Base-by-base conservation (phyloP, 768 basidiomycete species). In the Rhodotorula toruloides region DNA sequence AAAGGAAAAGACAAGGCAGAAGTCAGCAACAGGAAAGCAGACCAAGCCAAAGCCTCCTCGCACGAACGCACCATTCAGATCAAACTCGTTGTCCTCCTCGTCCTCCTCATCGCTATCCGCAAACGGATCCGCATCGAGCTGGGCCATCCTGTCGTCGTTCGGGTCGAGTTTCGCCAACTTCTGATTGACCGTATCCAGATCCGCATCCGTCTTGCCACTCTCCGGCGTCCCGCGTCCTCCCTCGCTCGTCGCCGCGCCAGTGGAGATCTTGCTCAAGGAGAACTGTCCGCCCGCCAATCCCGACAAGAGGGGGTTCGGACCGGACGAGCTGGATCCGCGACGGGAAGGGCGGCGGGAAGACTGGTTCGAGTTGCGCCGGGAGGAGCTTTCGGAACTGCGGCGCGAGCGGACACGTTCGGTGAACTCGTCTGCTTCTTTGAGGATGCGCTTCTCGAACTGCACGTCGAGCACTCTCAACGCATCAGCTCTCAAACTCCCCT, bases 381-480 rank as follows among this genome's bases (percentile, higher is more conserved):
- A 54, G 13, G 67, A 71, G 37, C 40, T 55, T 0, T 77, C 70
- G 2, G 84, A 72, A 12, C 61, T 43, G 27, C 67, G 61, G 44
- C 71, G 84, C 0, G 77, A 76, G 14, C 83, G 79, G 0, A 83
- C 85, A 5, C 83, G 83, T 9, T 74, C 77, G 42, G 76, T 74
- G 76, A 81, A 83, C 27, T 85, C 84, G 70, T 87, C 86, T 34
- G 86, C 86, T 68, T 82, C 85, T 77, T 79, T 84, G 68, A 87
- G 84, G 63, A 86, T 87, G 63, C 80, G 81, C 71, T 84, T 79
- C 75, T 87, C 86, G 68, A 87, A 87, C 29, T 52, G 49, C 9
- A 1, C 16, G 3, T 6, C 8, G 10, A 13, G 34, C 6, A 36
- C 14, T 5, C 25, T 25, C 9, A 27, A 54, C 37, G 29, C n/a